Evolutionary conservation across 2,329 filamentous ascomycete species (phyloP), one percentile per base, ranked within the genome.

Genomic region (Diaporthe humulicola): DNA sequence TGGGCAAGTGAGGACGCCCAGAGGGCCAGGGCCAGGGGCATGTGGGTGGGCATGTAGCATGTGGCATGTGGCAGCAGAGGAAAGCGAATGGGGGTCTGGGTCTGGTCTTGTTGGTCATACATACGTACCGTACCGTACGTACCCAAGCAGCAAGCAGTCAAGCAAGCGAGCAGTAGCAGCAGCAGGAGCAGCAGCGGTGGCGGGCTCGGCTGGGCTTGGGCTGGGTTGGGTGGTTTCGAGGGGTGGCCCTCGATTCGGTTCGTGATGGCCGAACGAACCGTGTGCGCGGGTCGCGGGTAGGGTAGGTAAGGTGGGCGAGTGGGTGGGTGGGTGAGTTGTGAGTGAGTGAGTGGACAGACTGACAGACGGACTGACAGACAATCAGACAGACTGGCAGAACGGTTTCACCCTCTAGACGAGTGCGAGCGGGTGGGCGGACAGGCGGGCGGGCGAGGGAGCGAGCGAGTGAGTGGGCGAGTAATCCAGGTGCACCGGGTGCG

Each of bases 231-330:
- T 22, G 30, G 10, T 28, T 38, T 40, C n/a, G 45, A 52, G 19
- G 40, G 60, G 40, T 42, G 40, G 19, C 40, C 60, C 64, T 67
- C 64, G 64, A 67, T 67, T 52, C 64, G 64, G 64, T 52, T 67
- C 64, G 64, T 67, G 64, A 67, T 67, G 64, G 64, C 64, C 64
- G 25, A 67, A 67, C 61, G 64, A 52, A 67, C 30, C 64, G 30
- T 50, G 61, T 67, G 45, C 30, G 61, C 40, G 15, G 33, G 57
- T 17, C 22, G 61, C 42, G 45, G 30, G 25, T 50, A n/a, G n/a
- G n/a, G 61, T 19, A 45, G 42, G 42, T 33, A 42, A 42, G 36
- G 67, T 70, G 64, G 30, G 17, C 15, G 77, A 30, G 33, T 73
- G 60, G 7, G 40, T 56, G 52, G 15, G 15, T 57, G 57, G n/a